These are phyloP conservation scores for Suillus lakei DNA, from an alignment of 768 basidiomycete species.

Conservation along the genomic window DNA sequence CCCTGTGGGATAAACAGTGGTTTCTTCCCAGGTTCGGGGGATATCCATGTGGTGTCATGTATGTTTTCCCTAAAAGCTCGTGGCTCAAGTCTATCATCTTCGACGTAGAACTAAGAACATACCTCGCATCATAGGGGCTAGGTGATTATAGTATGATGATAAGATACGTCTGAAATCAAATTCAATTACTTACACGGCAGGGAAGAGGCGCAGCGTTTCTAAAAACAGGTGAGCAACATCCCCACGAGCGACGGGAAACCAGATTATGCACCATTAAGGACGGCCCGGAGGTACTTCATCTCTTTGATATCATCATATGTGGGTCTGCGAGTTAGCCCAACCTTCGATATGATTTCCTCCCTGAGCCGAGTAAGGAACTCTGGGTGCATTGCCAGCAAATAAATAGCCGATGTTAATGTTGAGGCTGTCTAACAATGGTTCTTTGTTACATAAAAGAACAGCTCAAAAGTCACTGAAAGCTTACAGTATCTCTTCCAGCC, in stretches of 20 bases:
- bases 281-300: constrained; percentile 49
- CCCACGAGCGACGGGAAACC: neutral
- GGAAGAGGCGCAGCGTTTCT: constrained; percentile 40
- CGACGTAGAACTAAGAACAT: neutral
- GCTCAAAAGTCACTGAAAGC: constrained; percentile 2
- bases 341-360: constrained; percentile 44
- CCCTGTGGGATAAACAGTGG: constrained; percentile 35
- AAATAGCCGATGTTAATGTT: constrained; percentile 48
- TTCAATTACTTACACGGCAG: constrained; percentile 31
- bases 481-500: constrained; percentile 49
- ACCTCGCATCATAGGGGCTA: constrained; percentile 42
- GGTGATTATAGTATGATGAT: neutral
- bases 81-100: neutral
- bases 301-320: constrained; percentile 46
- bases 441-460: neutral
- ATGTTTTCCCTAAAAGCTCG: constrained; percentile 23
- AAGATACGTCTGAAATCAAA: neutral
- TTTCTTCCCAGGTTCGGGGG: constrained; percentile 24
- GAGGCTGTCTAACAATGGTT: constrained; percentile 43
- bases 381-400: constrained; percentile 52
- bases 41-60: constrained; percentile 28
- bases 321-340: constrained; percentile 42
- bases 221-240: constrained; percentile 2
- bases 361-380: constrained; percentile 44
- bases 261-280: constrained; percentile 43